Percentiles rank a stretch among this genome's conserved stretches.
Conservation (phyloP, 1,284 basidiomycete genomes). For the Malassezia vespertilionis region DNA sequence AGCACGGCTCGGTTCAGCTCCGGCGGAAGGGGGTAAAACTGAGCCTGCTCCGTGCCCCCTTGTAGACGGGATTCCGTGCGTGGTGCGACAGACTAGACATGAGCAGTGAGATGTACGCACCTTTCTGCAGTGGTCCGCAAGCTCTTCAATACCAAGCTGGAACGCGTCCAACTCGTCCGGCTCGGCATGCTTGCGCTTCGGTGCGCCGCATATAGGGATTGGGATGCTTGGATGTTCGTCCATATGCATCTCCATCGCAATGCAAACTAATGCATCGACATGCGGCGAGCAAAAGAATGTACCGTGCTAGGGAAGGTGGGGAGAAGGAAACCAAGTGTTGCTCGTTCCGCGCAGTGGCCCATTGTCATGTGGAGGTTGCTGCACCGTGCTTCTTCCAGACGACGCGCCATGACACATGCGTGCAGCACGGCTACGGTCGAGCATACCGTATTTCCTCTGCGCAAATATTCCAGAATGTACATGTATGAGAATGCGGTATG, state of each 20-base stretch:
- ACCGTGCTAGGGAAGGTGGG: not conserved
- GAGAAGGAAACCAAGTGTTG: not conserved
- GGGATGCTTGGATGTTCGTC: not conserved
- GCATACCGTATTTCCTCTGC: not conserved
- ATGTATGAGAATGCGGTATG: not conserved
- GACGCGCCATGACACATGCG: too few relatives aligned
- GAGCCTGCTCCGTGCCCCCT: conserved; percentile 8
- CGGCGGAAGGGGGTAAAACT: conserved; percentile 28
- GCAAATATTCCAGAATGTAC: not conserved
- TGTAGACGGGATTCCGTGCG: conserved; percentile 1
- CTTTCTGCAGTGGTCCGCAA: conserved; percentile 7
- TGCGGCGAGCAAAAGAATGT: not conserved
- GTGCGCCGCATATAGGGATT: not conserved
- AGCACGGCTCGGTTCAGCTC: conserved; percentile 27
- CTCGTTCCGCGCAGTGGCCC: too few relatives aligned
- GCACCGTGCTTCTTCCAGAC: not conserved
- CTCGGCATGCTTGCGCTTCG: conserved; percentile 1
- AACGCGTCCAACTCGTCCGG: not conserved
- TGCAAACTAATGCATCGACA: too few relatives aligned
- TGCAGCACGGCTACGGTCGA: not conserved
- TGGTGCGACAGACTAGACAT: not conserved
- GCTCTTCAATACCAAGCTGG: not conserved
- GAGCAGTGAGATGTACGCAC: not conserved
- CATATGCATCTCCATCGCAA: not conserved
- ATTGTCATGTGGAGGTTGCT: conserved; percentile 1